Conservation (phyloP, 768 basidiomycete genomes). For the Boletus vinaceobasis region DNA sequence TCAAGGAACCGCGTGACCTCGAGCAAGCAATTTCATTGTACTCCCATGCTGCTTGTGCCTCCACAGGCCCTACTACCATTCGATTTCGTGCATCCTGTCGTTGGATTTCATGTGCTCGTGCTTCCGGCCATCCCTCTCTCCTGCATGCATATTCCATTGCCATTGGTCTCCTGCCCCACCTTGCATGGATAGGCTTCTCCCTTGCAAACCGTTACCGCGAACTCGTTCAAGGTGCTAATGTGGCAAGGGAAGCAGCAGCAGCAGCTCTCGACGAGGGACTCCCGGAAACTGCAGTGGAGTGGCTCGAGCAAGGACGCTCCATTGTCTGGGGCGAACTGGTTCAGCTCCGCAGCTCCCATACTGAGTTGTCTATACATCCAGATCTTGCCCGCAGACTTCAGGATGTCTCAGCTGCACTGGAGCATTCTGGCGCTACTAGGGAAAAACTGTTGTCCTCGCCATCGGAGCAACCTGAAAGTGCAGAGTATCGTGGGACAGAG, state of each 20-base stretch:
- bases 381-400: slow-evolving; percentile 2
- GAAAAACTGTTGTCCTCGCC: too few relatives aligned
- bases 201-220: background rate
- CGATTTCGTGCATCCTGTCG: too few relatives aligned
- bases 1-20: too few relatives aligned
- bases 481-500: too few relatives aligned
- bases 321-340: slow-evolving; percentile 12
- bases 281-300: slow-evolving; percentile 10
- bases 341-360: slow-evolving; percentile 7
- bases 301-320: slow-evolving; percentile 18
- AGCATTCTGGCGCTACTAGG: background rate
- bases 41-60: too few relatives aligned
- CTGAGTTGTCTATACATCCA: slow-evolving; percentile 9
- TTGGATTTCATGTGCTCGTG: background rate
- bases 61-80: too few relatives aligned
- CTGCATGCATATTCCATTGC: background rate
- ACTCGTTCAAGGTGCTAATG: background rate
- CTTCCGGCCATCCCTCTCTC: background rate
- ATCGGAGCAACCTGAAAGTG: too few relatives aligned
- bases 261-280: background rate
- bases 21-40: too few relatives aligned
- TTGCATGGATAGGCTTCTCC: background rate
- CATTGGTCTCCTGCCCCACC: background rate
- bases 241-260: slow-evolving; percentile 9
- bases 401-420: background rate